These are phyloP conservation scores for Globisporangium lucens DNA, from an alignment of 352 stramenopile species.

Conservation along the genomic window DNA sequence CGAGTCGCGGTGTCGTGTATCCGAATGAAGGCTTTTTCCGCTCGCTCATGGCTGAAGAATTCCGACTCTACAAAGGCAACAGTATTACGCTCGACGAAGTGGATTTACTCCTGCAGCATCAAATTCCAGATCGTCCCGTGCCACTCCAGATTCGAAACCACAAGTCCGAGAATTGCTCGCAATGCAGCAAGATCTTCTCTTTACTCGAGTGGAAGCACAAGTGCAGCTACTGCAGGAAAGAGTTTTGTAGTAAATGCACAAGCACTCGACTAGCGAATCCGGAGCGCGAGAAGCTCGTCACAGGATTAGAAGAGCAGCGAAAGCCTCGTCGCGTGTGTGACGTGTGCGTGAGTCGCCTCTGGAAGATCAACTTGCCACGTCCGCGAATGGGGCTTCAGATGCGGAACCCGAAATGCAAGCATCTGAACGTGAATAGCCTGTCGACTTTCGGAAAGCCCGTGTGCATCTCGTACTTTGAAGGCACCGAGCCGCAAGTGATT, in stretches of 20 bases:
- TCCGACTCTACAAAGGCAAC: conserved; percentile 75
- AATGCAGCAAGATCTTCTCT: conserved; percentile 73
- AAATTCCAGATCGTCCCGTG: conserved; percentile 71
- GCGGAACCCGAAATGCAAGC: conserved; percentile 47
- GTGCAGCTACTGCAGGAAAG: conserved; percentile 75
- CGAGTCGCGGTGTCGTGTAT: conserved; percentile 76
- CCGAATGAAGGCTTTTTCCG: conserved; percentile 81
- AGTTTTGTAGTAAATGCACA: conserved; percentile 84
- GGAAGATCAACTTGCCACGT: conserved; percentile 79
- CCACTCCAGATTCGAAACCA: conserved; percentile 58
- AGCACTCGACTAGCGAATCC: conserved; percentile 62
- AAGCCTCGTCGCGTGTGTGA: conserved; percentile 69
- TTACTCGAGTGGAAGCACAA: conserved; percentile 85
- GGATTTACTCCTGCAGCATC: conserved; percentile 66
- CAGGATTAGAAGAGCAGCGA: conserved; percentile 40
- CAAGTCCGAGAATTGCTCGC: conserved; percentile 66
- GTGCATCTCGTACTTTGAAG: conserved; percentile 80
- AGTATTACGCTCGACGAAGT: conserved; percentile 67
- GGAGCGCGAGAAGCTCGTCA: conserved; percentile 53
- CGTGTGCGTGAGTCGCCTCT: conserved; percentile 69
- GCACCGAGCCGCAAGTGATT: conserved; percentile 67
- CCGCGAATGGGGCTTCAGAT: conserved; percentile 55
- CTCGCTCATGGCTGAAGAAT: conserved; percentile 74
- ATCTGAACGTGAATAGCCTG: conserved; percentile 75
- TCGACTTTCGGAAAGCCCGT: conserved; percentile 76